Conservation (phyloP, 495 filamentous ascomycete genomes). For the Penicillium mononematosum region DNA sequence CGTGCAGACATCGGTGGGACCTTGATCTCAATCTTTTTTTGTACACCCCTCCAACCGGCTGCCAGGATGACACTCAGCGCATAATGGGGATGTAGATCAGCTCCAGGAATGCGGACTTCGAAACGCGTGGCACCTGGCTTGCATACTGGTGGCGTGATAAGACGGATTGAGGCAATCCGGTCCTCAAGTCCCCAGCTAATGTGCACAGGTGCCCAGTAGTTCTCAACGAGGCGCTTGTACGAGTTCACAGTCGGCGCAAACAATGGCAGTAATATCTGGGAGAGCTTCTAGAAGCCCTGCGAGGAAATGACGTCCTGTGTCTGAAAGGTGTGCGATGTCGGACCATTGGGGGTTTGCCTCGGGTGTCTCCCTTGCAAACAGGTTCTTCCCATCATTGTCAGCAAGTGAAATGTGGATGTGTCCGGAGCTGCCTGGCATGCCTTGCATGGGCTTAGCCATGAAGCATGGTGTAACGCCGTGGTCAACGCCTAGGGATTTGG, state of each 20-base stretch:
- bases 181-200: constrained; percentile 94
- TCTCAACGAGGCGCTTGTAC: constrained; percentile 93
- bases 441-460: constrained; percentile 91
- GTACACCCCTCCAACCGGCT: constrained; percentile 78
- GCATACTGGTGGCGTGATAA: constrained; percentile 82
- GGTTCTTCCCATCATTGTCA: constrained; percentile 62
- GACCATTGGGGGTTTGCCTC: constrained; percentile 65
- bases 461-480: constrained; percentile 90
- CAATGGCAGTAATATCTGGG: constrained; percentile 88
- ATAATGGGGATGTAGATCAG: constrained; percentile 81
- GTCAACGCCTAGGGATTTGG: constrained; percentile 75
- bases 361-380: constrained; percentile 66
- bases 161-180: constrained; percentile 78
- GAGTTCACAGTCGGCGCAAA: constrained; percentile 90
- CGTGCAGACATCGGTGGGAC: constrained; percentile 66
- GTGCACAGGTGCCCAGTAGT: constrained; percentile 95
- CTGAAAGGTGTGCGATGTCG: constrained; percentile 73
- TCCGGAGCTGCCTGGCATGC: constrained; percentile 83
- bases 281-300: constrained; percentile 82
- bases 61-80: constrained; percentile 79
- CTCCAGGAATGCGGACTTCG: constrained; percentile 83
- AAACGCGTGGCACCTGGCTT: constrained; percentile 76
- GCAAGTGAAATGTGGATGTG: constrained; percentile 84
- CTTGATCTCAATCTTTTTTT: constrained; percentile 76
- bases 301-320: constrained; percentile 82